These are phyloP conservation scores for Entamoeba dispar DNA, from an alignment of 208 protist species.

Conservation along the genomic window DNA sequence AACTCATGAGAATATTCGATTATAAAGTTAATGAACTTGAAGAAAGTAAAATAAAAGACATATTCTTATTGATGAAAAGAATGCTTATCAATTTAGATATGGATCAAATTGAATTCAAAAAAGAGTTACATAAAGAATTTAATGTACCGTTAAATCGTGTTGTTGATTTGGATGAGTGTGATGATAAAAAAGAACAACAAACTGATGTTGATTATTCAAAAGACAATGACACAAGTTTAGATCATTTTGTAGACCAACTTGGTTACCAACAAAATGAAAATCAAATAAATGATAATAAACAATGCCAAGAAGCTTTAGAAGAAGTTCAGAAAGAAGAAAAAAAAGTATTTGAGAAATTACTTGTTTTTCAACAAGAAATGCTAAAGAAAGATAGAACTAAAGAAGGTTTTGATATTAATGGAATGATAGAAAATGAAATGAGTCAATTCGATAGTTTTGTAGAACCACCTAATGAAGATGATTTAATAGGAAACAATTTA, in stretches of 20 bases:
- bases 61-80: neutral
- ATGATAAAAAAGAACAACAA: too few relatives aligned
- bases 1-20: neutral
- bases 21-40: neutral
- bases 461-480: neutral
- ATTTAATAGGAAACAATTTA: neutral
- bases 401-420: too few relatives aligned
- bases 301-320: neutral
- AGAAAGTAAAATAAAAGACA: neutral
- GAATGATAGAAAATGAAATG: too few relatives aligned
- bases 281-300: neutral
- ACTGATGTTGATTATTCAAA: too few relatives aligned
- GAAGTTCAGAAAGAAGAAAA: neutral
- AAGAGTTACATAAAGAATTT: neutral
- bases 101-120: neutral
- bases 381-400: neutral
- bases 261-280: too few relatives aligned
- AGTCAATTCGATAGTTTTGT: too few relatives aligned
- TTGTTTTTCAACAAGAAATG: neutral
- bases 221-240: too few relatives aligned
- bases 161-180: too few relatives aligned
- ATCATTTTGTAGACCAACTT: too few relatives aligned
- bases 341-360: neutral
- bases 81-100: neutral
- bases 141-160: neutral